Evolutionary conservation across 2,329 filamentous ascomycete species (phyloP).

Genomic region (Xylaria polymorpha): DNA sequence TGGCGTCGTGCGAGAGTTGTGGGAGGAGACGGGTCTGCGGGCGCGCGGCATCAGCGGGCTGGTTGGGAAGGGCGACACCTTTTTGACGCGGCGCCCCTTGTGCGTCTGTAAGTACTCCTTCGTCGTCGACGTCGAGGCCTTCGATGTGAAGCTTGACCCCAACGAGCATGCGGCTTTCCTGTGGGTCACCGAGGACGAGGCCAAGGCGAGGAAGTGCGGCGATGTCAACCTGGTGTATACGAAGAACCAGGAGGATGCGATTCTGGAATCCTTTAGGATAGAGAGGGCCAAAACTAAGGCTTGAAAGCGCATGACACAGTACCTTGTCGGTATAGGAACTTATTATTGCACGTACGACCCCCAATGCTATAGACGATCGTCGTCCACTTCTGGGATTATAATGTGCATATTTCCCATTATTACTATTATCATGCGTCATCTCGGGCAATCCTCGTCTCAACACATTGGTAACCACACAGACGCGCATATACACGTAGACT

Average conservation of each 20-base stretch:
- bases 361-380: too few species aligned
- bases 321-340: neutral
- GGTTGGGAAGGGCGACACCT: conserved; percentile 40
- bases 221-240: conserved; percentile 45
- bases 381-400: neutral
- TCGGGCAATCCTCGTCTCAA: neutral
- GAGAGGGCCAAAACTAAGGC: conserved; percentile 25
- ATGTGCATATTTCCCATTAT: neutral
- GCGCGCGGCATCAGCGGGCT: conserved; percentile 38
- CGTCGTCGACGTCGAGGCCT: conserved; percentile 44
- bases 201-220: conserved; percentile 41
- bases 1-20: conserved; percentile 54
- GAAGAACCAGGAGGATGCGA: conserved; percentile 39
- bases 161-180: conserved; percentile 51
- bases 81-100: conserved; percentile 39
- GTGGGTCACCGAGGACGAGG: conserved; percentile 51
- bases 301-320: neutral
- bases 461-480: neutral
- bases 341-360: neutral
- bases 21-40: conserved; percentile 55
- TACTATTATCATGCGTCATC: neutral
- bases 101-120: conserved; percentile 49
- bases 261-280: conserved; percentile 44
- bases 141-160: conserved; percentile 49
- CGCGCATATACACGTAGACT: neutral